phyloP scores from a whole-genome alignment of 352 stramenopile species.

The Peronospora destructor region DNA sequence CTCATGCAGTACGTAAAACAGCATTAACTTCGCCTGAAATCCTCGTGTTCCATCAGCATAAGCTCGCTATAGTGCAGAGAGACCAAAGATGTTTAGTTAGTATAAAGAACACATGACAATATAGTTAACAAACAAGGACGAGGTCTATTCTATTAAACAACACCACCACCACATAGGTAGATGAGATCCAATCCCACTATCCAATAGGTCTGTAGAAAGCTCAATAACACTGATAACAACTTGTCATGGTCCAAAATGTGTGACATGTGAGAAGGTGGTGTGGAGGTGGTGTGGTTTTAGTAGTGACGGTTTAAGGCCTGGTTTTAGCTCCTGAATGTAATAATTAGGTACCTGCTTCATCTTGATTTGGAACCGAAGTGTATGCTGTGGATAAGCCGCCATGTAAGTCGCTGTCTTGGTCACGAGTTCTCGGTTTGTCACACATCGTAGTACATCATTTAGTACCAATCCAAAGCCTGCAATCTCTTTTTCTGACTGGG shows the following conservation, averaged over 20 bases:
- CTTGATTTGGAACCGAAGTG: constrained; percentile 79
- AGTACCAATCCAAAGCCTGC: constrained; percentile 62
- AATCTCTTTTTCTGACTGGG: constrained; percentile 66
- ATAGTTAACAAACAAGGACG: constrained; percentile 2
- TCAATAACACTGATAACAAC: too few species aligned
- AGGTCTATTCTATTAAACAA: constrained; percentile 31
- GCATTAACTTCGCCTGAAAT: constrained; percentile 79
- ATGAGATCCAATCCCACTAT: not conserved
- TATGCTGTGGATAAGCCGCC: constrained; percentile 58
- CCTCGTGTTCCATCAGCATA: constrained; percentile 47
- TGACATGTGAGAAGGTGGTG: not conserved
- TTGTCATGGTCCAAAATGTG: too few species aligned
- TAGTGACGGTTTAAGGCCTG: constrained; percentile 16
- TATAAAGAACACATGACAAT: not conserved
- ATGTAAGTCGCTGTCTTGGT: constrained; percentile 70
- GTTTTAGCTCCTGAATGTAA: constrained; percentile 14
- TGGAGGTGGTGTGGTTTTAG: constrained; percentile 6
- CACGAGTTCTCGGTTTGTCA: constrained; percentile 69
- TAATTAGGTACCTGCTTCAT: constrained; percentile 71
- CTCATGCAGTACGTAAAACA: constrained; percentile 84
- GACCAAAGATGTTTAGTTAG: constrained; percentile 14
- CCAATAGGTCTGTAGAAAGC: not conserved
- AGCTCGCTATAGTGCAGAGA: constrained; percentile 34
- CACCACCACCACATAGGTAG: constrained; percentile 11
- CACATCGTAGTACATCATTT: constrained; percentile 62